phyloP scores from a whole-genome alignment of 116 monocot genomes.

The Papilionanthe hybrid region DNA sequence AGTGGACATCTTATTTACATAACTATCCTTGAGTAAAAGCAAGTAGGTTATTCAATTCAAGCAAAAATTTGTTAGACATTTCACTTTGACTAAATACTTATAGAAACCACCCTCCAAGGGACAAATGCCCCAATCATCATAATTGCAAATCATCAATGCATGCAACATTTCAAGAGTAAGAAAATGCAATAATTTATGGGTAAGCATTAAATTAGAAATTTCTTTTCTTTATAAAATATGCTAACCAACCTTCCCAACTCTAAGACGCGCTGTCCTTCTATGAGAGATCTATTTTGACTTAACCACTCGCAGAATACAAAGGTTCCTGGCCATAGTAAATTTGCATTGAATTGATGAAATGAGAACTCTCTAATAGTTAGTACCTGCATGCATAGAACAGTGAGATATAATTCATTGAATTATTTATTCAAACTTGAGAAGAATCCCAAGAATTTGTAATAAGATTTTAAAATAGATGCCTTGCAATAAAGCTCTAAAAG shows the following conservation, averaged over 20 bases:
- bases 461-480: too few species aligned
- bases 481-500: too few species aligned
- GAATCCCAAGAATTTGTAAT: too few species aligned
- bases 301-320: conserved; percentile 76
- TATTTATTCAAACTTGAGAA: neutral
- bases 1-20: neutral
- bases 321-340: conserved; percentile 79
- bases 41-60: neutral
- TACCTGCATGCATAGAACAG: conserved; percentile 36
- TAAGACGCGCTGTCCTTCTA: conserved; percentile 47
- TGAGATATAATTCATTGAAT: neutral
- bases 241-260: conserved; percentile 70
- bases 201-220: neutral
- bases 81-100: neutral
- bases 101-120: neutral
- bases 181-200: neutral
- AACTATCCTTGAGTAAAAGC: neutral
- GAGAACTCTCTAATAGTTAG: conserved; percentile 63
- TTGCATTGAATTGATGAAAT: conserved; percentile 75
- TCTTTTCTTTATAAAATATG: neutral
- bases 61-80: neutral
- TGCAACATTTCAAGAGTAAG: neutral
- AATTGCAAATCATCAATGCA: conserved; percentile 1
- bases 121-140: neutral
- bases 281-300: conserved; percentile 33